These are phyloP conservation scores for Uronychia setigera DNA, from an alignment of 73 alveolate species.

Conservation along the genomic window DNA sequence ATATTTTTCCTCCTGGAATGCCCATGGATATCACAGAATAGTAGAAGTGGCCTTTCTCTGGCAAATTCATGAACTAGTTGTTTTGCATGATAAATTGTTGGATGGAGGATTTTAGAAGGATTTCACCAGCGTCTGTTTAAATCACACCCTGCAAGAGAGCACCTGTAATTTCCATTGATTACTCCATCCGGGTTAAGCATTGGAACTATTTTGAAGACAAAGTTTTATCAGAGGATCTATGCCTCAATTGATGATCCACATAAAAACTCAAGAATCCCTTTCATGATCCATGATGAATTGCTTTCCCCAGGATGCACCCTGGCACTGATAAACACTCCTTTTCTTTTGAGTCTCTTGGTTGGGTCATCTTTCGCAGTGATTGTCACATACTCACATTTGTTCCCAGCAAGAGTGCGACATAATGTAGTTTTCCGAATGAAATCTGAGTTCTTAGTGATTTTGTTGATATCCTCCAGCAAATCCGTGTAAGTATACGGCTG, in stretches of 20 bases:
- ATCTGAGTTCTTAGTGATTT: slow-evolving; percentile 41
- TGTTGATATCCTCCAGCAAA: slow-evolving; percentile 72
- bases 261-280: slow-evolving; percentile 84
- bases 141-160: slow-evolving; percentile 94
- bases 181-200: slow-evolving; percentile 98
- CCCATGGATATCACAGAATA: slow-evolving; percentile 95
- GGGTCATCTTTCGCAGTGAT: slow-evolving; percentile 29
- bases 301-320: slow-evolving; percentile 93
- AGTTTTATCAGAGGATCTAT: slow-evolving; percentile 76
- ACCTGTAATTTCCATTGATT: slow-evolving; percentile 92
- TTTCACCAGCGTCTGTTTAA: slow-evolving; percentile 91
- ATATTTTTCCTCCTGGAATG: slow-evolving; percentile 94
- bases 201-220: slow-evolving; percentile 88
- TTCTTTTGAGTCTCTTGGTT: slow-evolving; percentile 9
- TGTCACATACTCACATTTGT: slow-evolving; percentile 74
- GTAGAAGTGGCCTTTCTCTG: slow-evolving; percentile 75
- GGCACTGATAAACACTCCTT: slow-evolving; percentile 73
- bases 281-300: slow-evolving; percentile 87
- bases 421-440: slow-evolving; percentile 60
- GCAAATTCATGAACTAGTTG: slow-evolving; percentile 75
- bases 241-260: slow-evolving; percentile 80
- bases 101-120: slow-evolving; percentile 89
- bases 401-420: slow-evolving; percentile 88
- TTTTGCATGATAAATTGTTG: slow-evolving; percentile 83
- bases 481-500: slow-evolving; percentile 94